phyloP scores from a whole-genome alignment of 495 filamentous ascomycete species.

The Aspergillus incahuasiensis region DNA sequence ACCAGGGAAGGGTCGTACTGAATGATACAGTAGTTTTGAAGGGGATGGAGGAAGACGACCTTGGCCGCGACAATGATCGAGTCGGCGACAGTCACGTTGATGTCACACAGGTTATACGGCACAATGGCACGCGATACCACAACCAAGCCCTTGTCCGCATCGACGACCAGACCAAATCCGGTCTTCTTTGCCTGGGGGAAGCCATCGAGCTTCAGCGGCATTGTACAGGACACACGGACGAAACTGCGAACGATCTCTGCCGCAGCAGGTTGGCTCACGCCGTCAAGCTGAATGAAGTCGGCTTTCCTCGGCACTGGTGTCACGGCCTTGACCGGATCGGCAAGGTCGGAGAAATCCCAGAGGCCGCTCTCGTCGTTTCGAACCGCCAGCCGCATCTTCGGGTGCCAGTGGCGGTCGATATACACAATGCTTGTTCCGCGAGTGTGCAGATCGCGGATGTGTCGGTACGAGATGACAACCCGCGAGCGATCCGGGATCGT shows the following conservation, averaged over 20 bases:
- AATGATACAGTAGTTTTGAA: conserved; percentile 94
- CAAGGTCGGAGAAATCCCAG: conserved; percentile 91
- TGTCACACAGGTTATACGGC: conserved; percentile 94
- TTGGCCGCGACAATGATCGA: conserved; percentile 91
- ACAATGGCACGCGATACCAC: conserved; percentile 90
- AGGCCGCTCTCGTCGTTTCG: conserved; percentile 86
- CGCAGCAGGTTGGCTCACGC: conserved; percentile 81
- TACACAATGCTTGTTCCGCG: conserved; percentile 88
- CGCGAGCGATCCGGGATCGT: conserved; percentile 80
- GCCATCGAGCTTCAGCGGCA: conserved; percentile 94
- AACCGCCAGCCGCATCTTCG: conserved; percentile 87
- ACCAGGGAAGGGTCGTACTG: conserved; percentile 93
- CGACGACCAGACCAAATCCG: conserved; percentile 91
- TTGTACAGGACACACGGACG: conserved; percentile 82
- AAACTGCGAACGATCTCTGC: conserved; percentile 92
- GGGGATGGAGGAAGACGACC: conserved; percentile 94
- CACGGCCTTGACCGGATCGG: conserved; percentile 69
- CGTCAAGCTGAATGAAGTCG: conserved; percentile 85
- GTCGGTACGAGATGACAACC: conserved; percentile 91
- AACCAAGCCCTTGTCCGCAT: conserved; percentile 92
- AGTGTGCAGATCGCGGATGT: conserved; percentile 91
- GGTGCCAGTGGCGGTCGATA: conserved; percentile 91
- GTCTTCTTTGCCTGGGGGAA: conserved; percentile 90
- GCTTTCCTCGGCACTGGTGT: conserved; percentile 69
- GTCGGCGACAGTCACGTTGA: conserved; percentile 90